A percentile compares a stretch with the other conserved stretches of the same genome.
Evolutionary conservation across 306 rosid genomes (phyloP).

Genomic region (Trifolium repens): DNA sequence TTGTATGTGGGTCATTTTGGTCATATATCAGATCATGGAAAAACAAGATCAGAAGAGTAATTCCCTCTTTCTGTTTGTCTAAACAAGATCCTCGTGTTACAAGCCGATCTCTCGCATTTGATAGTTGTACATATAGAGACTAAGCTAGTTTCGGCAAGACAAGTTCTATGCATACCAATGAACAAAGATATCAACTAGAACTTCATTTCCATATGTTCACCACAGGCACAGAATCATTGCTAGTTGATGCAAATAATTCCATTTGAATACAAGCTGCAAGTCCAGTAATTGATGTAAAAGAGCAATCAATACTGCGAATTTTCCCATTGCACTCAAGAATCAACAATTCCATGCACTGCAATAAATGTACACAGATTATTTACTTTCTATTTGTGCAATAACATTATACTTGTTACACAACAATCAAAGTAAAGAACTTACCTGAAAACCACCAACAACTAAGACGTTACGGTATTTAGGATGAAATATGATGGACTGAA

Average conservation of each 20-base stretch:
- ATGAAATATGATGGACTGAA: not conserved
- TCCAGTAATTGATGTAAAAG: not conserved
- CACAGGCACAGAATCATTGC: too few relatives aligned
- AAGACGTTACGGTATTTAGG: not conserved
- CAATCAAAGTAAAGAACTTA: not conserved
- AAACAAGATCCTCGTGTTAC: too few relatives aligned
- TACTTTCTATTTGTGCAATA: too few relatives aligned
- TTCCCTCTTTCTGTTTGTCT: too few relatives aligned
- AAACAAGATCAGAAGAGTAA: too few relatives aligned
- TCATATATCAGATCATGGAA: too few relatives aligned
- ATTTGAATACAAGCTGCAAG: not conserved
- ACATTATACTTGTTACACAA: not conserved
- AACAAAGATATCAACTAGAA: not conserved
- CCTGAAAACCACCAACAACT: conserved; percentile 5
- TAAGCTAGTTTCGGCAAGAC: not conserved
- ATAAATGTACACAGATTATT: too few relatives aligned
- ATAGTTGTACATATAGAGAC: not conserved
- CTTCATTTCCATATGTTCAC: conserved; percentile 26
- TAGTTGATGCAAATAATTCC: not conserved
- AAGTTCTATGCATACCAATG: not conserved
- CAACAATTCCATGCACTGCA: conserved; percentile 12
- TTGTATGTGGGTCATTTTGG: too few relatives aligned
- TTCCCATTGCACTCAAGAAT: not conserved
- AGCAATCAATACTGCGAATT: too few relatives aligned
- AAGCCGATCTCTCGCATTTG: too few relatives aligned